A percentile compares a stretch with the other conserved stretches of the same genome.
These are phyloP conservation scores for Solanum gracilifrons DNA, from an alignment of 257 asterid genomes.

Conservation along the genomic window DNA sequence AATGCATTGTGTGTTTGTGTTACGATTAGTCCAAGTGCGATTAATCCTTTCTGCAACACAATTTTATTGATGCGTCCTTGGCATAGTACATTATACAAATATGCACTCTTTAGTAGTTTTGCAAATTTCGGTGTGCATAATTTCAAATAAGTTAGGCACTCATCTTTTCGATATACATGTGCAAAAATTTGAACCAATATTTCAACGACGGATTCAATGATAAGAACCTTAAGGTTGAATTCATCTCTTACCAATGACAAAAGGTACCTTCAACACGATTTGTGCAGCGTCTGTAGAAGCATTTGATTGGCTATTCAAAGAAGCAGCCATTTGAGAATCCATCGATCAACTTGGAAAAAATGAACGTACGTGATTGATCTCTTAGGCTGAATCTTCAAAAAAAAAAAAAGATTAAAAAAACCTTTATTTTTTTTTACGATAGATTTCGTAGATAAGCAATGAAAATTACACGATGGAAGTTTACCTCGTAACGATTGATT, in stretches of 20 bases:
- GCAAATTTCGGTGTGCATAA: too few species aligned
- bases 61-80: neutral
- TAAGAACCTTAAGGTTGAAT: neutral
- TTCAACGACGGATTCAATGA: neutral
- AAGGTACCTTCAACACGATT: conserved; percentile 47
- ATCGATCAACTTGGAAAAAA: neutral
- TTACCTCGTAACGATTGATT: neutral
- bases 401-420: too few species aligned
- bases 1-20: neutral
- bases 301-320: conserved; percentile 13
- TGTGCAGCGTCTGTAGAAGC: conserved; percentile 11
- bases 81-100: neutral
- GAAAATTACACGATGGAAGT: neutral
- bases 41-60: neutral
- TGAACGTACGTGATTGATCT: neutral
- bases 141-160: too few species aligned
- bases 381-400: neutral
- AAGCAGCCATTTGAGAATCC: conserved; percentile 22
- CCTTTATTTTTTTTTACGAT: neutral
- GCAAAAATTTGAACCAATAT: neutral
- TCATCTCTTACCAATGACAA: conserved; percentile 45
- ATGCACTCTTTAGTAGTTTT: neutral
- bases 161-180: neutral
- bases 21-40: neutral
- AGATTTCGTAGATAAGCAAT: neutral